A percentile compares a stretch with the other conserved stretches of the same genome.
Evolutionary conservation across 1,284 basidiomycete genomes (phyloP).

Genomic region (Pisolithus thermaeus): DNA sequence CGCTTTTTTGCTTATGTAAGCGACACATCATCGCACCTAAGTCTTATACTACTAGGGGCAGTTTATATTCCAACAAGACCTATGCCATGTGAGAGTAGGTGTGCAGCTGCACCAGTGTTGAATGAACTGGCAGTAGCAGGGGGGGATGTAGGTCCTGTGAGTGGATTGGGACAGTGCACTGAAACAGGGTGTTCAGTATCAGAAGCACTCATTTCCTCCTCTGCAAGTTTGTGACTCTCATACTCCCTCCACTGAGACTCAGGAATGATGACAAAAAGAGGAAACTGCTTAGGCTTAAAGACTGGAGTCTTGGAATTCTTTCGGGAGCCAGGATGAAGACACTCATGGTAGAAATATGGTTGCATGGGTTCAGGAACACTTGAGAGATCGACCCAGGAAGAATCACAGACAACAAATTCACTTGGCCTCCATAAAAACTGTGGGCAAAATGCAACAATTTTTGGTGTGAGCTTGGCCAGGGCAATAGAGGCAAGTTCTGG

Average conservation of each 20-base stretch:
- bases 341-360: slow-evolving; percentile 3
- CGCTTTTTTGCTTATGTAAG: too few relatives aligned
- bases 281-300: not conserved
- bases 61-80: too few relatives aligned
- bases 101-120: too few relatives aligned
- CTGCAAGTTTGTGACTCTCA: too few relatives aligned
- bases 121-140: too few relatives aligned
- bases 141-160: too few relatives aligned
- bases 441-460: not conserved
- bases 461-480: not conserved
- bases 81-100: too few relatives aligned
- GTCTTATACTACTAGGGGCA: too few relatives aligned
- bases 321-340: not conserved
- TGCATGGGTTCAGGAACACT: not conserved
- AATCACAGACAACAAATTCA: slow-evolving; percentile 4
- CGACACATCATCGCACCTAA: too few relatives aligned
- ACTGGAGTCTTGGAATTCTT: not conserved
- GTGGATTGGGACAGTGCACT: too few relatives aligned
- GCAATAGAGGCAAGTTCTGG: not conserved
- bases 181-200: too few relatives aligned
- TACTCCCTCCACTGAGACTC: slow-evolving; percentile 2
- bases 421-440: not conserved
- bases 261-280: not conserved
- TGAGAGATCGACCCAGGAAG: slow-evolving; percentile 2
- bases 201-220: too few relatives aligned